A percentile compares a stretch with the other conserved stretches of the same genome.
Conservation (phyloP, 495 filamentous ascomycete genomes). For the Neurospora africana region DNA sequence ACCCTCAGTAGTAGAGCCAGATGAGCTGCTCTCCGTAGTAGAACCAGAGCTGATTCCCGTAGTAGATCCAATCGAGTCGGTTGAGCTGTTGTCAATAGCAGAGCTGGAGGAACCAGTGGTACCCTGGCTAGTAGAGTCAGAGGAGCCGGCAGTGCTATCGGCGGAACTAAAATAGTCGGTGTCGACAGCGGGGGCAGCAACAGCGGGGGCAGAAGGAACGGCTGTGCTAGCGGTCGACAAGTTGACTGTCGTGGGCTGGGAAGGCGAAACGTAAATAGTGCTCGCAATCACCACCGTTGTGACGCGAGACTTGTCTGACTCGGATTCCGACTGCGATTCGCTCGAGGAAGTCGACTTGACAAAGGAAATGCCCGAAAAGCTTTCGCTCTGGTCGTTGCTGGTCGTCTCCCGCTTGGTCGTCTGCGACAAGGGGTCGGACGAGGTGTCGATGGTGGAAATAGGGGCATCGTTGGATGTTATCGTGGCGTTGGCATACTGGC, state of each 20-base stretch:
- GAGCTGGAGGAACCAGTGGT: background rate
- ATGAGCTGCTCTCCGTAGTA: background rate
- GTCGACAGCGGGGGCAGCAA: background rate
- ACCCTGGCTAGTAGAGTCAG: background rate
- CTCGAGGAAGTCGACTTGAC: background rate
- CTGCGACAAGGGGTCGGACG: conserved; percentile 7
- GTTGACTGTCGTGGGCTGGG: conserved; percentile 1
- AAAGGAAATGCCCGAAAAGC: conserved; percentile 7
- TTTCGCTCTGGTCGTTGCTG: conserved; percentile 18
- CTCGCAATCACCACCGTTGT: conserved; percentile 19
- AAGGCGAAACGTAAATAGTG: conserved; percentile 16
- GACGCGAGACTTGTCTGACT: conserved; percentile 3
- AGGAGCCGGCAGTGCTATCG: background rate
- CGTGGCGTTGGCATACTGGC: conserved; percentile 40
- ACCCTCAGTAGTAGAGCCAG: background rate
- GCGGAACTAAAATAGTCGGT: background rate
- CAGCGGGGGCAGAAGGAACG: background rate
- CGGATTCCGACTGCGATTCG: conserved; percentile 1
- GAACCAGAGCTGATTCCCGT: background rate
- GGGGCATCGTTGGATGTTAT: conserved; percentile 22
- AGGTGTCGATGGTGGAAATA: conserved; percentile 2
- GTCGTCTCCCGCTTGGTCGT: conserved; percentile 22
- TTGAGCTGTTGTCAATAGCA: background rate
- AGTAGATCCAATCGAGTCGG: background rate
- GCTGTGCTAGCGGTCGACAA: background rate